Evolutionary conservation across 2,329 filamentous ascomycete species (phyloP), one percentile per base, ranked within the genome.

Genomic region (Phialophora macrospora): DNA sequence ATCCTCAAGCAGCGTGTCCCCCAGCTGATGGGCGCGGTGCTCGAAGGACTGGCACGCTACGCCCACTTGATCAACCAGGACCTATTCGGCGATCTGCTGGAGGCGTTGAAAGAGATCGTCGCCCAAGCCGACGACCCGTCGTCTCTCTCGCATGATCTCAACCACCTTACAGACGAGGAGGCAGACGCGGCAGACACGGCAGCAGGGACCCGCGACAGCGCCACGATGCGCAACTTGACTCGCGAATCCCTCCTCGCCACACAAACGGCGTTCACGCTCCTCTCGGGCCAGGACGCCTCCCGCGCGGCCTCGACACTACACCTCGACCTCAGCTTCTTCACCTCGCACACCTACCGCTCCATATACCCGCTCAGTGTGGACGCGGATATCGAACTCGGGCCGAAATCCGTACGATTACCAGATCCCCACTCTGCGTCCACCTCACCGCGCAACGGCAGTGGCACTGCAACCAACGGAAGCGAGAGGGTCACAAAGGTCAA

Each of bases 31-130:
- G 95, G 95, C n/a, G 93, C 94, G 14, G 93, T 97, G 0, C 85
- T 99, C 4, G 95, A 98, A 80, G 95, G 95, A 30, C 82, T 99
- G 24, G 93, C 94, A 58, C 93, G 93, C 75, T 99, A 96, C 75
- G 89, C 93, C 3, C 95, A 97, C 76, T 85, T 99, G 66, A 99
- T 99, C 83, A 99, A 99, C 80, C 93, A 99, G 75, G 92, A 99
- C 76, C 98, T 99, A 82, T 99, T 99, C 73, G 95, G 94, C 30
- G 95, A 99, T 75, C 84, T 99, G 32, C 86, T 99, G 11, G 95
- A 98, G 79, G 94, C 93, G 0, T 83, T 99, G 46, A 96, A 96
- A 77, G 95, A 99, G 70, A 85, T 99, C 52, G 94, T 98, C 73
- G 86, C 87, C 3, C 87, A 93, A 71, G 90, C 62, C 0, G 72